Conservation (phyloP, 1,139 yeast genomes). For the Diutina scorzettiae region DNA sequence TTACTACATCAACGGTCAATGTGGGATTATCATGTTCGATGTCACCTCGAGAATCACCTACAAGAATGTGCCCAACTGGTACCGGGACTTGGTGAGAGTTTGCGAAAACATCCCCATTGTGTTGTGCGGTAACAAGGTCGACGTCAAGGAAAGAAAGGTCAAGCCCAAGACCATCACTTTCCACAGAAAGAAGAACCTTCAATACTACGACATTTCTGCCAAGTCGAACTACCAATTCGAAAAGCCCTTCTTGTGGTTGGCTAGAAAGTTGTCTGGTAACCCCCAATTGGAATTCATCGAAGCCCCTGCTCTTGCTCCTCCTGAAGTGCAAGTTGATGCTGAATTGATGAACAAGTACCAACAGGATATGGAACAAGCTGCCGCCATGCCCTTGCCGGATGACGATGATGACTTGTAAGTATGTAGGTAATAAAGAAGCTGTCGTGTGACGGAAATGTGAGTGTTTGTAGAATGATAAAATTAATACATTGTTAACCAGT, state of each 20-base stretch:
- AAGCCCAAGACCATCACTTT: conserved; percentile 99
- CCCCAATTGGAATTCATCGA: conserved; percentile 97
- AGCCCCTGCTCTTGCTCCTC: conserved; percentile 99
- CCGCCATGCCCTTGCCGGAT: conserved; percentile 98
- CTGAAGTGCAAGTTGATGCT: conserved; percentile 96
- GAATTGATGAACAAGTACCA: conserved; percentile 96
- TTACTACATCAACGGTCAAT: conserved; percentile 97
- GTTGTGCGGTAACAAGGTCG: conserved; percentile 98
- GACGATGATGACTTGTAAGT: conserved; percentile 96
- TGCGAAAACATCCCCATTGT: conserved; percentile 99
- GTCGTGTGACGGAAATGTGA: too few species aligned
- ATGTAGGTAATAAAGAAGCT: too few species aligned
- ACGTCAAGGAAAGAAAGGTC: conserved; percentile 98
- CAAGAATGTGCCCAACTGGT: conserved; percentile 99
- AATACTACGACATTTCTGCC: conserved; percentile 98
- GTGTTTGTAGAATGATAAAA: neutral
- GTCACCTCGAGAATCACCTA: conserved; percentile 98
- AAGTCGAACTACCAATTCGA: conserved; percentile 99
- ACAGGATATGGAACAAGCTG: conserved; percentile 99
- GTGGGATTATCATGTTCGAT: conserved; percentile 99
- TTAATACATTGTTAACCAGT: neutral
- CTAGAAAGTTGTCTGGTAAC: conserved; percentile 98
- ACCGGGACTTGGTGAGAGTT: conserved; percentile 96
- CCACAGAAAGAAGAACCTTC: conserved; percentile 99
- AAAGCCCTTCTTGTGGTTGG: conserved; percentile 99